phyloP scores from a whole-genome alignment of 495 filamentous ascomycete species.

The Penicillium longicatenatum region DNA sequence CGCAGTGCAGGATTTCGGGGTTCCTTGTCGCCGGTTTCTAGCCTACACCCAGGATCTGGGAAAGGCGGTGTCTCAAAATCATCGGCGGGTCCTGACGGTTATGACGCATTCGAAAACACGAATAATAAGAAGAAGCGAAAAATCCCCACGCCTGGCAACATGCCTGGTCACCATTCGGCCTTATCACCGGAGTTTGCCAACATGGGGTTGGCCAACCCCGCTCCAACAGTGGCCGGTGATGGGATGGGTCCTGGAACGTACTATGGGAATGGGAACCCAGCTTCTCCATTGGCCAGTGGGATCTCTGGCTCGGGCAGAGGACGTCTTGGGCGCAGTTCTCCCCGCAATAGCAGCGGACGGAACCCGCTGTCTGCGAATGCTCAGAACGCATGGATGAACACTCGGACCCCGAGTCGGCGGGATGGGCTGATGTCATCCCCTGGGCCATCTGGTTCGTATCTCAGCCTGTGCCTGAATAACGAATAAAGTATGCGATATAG shows the following conservation, averaged over 20 bases:
- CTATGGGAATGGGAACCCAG: slow-evolving; percentile 56
- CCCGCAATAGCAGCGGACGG: slow-evolving; percentile 56
- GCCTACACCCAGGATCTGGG: slow-evolving; percentile 30
- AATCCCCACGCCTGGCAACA: slow-evolving; percentile 82
- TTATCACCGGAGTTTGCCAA: slow-evolving; percentile 64
- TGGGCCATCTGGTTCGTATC: slow-evolving; percentile 38
- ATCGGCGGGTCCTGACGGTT: slow-evolving; percentile 68
- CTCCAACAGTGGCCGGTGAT: slow-evolving; percentile 45
- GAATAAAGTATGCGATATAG: background rate
- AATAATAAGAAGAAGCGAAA: slow-evolving; percentile 99
- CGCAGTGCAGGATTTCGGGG: slow-evolving; percentile 48
- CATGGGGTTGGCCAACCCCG: slow-evolving; percentile 58
- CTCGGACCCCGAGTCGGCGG: slow-evolving; percentile 37
- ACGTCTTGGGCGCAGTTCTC: slow-evolving; percentile 63
- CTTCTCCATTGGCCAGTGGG: slow-evolving; percentile 54
- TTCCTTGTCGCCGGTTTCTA: slow-evolving; percentile 37
- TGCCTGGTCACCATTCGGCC: slow-evolving; percentile 61
- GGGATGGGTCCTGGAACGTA: slow-evolving; percentile 54
- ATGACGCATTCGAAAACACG: slow-evolving; percentile 97
- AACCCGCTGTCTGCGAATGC: slow-evolving; percentile 59
- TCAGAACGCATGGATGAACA: slow-evolving; percentile 38
- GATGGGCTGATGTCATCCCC: slow-evolving; percentile 44
- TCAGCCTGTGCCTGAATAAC: background rate
- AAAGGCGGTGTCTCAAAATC: slow-evolving; percentile 38
- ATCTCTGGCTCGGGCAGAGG: slow-evolving; percentile 81